These are phyloP conservation scores for Kodamaea lidongshanica DNA, from an alignment of 805 yeast genomes.

Conservation along the genomic window DNA sequence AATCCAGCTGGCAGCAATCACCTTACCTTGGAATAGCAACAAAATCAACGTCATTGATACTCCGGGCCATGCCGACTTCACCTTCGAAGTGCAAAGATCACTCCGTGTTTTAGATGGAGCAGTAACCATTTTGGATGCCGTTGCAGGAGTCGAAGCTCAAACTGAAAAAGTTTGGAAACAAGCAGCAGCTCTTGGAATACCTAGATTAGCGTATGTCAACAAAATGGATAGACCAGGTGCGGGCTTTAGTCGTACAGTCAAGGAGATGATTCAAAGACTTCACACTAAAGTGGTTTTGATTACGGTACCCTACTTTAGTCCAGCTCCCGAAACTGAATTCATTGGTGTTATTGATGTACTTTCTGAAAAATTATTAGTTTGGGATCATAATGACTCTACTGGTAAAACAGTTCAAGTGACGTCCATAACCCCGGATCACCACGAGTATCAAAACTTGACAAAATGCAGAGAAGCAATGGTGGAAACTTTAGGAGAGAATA, in stretches of 20 bases:
- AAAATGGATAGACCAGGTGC: conserved; percentile 98
- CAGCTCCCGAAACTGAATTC: conserved; percentile 36
- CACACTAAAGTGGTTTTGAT: conserved; percentile 67
- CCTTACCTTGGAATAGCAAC: conserved; percentile 76
- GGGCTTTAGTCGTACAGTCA: conserved; percentile 84
- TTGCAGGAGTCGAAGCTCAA: conserved; percentile 97
- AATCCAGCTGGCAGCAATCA: conserved; percentile 92
- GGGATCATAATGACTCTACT: conserved; percentile 39
- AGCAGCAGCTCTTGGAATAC: conserved; percentile 61
- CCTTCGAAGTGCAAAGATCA: conserved; percentile 88
- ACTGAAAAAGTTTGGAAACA: conserved; percentile 97
- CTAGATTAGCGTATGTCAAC: conserved; percentile 75
- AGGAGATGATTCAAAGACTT: conserved; percentile 71
- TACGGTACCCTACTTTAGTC: conserved; percentile 68
- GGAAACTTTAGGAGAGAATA: conserved; percentile 78
- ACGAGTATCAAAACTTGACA: conserved; percentile 37
- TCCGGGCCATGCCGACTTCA: conserved; percentile 97
- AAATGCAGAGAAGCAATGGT: conserved; percentile 68
- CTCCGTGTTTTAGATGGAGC: conserved; percentile 91
- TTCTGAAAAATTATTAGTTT: conserved; percentile 50
- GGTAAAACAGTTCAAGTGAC: conserved; percentile 49
- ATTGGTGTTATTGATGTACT: conserved; percentile 73
- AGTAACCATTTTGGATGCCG: conserved; percentile 87
- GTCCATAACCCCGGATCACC: conserved; percentile 21
- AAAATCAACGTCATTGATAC: conserved; percentile 88